Conservation (phyloP, 2,329 filamentous ascomycete genomes). For the Rasamsonia emersonii region DNA sequence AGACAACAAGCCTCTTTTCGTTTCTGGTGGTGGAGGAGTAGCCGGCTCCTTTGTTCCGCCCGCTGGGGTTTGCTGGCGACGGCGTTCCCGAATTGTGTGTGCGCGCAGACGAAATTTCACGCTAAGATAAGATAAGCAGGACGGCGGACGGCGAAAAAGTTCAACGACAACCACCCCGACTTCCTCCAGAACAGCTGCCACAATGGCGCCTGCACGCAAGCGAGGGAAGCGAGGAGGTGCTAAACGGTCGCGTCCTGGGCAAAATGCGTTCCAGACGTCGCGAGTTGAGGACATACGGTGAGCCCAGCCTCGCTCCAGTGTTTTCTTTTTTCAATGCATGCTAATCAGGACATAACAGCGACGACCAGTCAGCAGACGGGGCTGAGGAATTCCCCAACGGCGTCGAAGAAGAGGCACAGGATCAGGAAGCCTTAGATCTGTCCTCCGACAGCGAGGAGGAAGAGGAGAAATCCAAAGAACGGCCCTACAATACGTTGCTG, state of each 20-base stretch:
- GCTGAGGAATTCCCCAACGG: constrained; percentile 18
- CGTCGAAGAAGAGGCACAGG: constrained; percentile 32
- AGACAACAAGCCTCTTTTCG: constrained; percentile 21
- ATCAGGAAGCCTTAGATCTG: constrained; percentile 27
- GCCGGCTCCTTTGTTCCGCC: constrained; percentile 23
- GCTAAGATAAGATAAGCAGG: constrained; percentile 40
- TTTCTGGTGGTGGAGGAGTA: constrained; percentile 19
- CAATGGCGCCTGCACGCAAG: constrained; percentile 22
- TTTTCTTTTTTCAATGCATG: neutral
- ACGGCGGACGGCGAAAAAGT: constrained; percentile 8
- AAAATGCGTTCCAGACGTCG: constrained; percentile 27
- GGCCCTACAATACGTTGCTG: constrained; percentile 50
- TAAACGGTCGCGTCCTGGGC: constrained; percentile 18
- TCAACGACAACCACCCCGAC: too few species aligned
- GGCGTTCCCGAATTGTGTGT: constrained; percentile 32
- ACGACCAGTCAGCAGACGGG: constrained; percentile 19
- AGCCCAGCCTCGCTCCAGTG: constrained; percentile 10
- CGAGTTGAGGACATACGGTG: constrained; percentile 32
- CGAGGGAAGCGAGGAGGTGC: constrained; percentile 24
- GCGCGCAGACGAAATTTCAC: constrained; percentile 32
- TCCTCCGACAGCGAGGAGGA: constrained; percentile 38
- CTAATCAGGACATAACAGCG: constrained; percentile 10
- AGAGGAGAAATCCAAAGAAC: constrained; percentile 31
- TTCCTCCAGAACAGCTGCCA: too few species aligned
- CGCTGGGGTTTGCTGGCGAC: constrained; percentile 13